Evolutionary conservation across 2,329 filamentous ascomycete species (phyloP).

Genomic region (Colletotrichum karsti): DNA sequence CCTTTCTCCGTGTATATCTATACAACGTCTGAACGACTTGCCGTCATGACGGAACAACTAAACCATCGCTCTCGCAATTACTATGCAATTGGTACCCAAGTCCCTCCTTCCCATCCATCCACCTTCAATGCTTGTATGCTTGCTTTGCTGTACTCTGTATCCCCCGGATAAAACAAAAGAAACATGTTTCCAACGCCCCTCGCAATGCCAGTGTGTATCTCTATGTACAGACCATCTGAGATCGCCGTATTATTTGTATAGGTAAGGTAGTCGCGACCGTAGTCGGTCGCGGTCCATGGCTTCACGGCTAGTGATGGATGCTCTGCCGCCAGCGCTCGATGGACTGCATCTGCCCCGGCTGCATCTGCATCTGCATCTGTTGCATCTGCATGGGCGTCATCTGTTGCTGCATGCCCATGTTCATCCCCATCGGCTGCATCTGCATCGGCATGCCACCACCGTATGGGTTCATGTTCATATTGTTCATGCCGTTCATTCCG

Average conservation of each 20-base stretch:
- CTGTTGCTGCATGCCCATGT: constrained; percentile 26
- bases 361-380: constrained; percentile 25
- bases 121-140: not conserved
- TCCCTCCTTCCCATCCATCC: not conserved
- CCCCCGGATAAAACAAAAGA: constrained; percentile 1
- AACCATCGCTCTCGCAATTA: not conserved
- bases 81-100: not conserved
- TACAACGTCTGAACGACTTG: not conserved
- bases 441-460: constrained; percentile 32
- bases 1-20: not conserved
- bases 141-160: not conserved
- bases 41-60: not conserved
- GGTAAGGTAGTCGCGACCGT: not conserved
- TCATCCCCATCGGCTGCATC: constrained; percentile 18
- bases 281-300: not conserved
- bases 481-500: constrained; percentile 31
- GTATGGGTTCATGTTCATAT: constrained; percentile 30
- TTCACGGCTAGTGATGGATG: constrained; percentile 34
- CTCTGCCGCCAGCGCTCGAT: constrained; percentile 51
- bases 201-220: constrained; percentile 21
- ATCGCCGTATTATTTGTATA: not conserved
- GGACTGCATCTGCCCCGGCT: constrained; percentile 28
- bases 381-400: constrained; percentile 34
- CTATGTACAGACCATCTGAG: not conserved
- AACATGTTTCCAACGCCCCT: constrained; percentile 21